Conservation (phyloP, 192 early-diverging fungal species). For the Pilaira anomala region DNA sequence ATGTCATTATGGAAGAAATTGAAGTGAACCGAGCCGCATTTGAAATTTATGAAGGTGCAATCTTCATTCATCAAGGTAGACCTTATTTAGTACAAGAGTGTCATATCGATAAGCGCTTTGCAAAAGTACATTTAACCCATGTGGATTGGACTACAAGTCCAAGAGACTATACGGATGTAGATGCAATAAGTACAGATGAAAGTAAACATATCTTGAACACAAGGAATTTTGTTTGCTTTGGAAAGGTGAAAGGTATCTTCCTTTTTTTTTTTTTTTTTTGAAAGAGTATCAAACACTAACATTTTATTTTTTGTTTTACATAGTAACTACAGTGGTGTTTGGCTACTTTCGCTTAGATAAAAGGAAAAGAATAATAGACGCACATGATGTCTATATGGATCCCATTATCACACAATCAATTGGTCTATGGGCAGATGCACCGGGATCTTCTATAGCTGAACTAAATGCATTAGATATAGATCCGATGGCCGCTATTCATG, state of each 20-base stretch:
- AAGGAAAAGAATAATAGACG: constrained; percentile 43
- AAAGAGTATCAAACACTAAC: not conserved
- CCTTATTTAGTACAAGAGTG: constrained; percentile 54
- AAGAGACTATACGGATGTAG: constrained; percentile 53
- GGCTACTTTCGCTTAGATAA: constrained; percentile 55
- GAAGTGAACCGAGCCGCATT: constrained; percentile 51
- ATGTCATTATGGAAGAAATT: constrained; percentile 49
- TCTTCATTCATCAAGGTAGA: constrained; percentile 59
- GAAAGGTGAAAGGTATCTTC: constrained; percentile 29
- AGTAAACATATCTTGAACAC: constrained; percentile 1
- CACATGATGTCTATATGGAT: constrained; percentile 49
- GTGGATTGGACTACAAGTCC: constrained; percentile 54
- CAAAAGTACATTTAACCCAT: constrained; percentile 39
- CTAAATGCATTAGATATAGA: constrained; percentile 36
- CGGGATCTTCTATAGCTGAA: constrained; percentile 14
- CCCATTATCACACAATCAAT: constrained; percentile 35
- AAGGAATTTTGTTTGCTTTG: constrained; percentile 8
- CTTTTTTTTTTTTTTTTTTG: not conserved
- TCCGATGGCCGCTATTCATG: constrained; percentile 47
- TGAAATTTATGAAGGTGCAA: constrained; percentile 59
- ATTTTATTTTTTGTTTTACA: not conserved
- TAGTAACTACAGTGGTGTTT: constrained; percentile 53
- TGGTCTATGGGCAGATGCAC: constrained; percentile 52
- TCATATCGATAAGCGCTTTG: constrained; percentile 40
- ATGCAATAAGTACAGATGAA: constrained; percentile 29